Conservation (phyloP, 495 filamentous ascomycete genomes). For the Cercophora scortea region DNA sequence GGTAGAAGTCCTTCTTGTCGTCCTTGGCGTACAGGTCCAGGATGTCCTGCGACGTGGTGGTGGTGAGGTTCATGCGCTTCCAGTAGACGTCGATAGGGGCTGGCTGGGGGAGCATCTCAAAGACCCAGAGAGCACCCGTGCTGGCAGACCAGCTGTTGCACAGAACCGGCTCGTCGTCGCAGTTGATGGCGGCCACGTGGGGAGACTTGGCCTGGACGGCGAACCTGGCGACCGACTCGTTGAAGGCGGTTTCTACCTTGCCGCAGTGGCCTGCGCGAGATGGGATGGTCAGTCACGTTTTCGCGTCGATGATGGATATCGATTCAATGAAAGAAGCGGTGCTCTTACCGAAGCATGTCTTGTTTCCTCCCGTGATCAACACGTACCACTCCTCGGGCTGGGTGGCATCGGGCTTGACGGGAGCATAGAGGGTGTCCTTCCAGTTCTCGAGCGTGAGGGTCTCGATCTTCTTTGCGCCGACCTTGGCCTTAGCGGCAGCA, state of each 20-base stretch:
- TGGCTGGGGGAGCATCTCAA: constrained; percentile 48
- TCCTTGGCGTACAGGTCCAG: constrained; percentile 57
- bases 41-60: constrained; percentile 53
- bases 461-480: constrained; percentile 37
- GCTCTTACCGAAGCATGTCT: constrained; percentile 72
- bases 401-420: constrained; percentile 45
- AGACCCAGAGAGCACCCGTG: constrained; percentile 63
- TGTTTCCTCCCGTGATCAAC: constrained; percentile 75
- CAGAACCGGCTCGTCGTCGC: constrained; percentile 68
- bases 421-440: constrained; percentile 55
- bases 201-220: constrained; percentile 58
- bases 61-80: constrained; percentile 57
- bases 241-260: constrained; percentile 39
- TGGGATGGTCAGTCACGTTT: not conserved
- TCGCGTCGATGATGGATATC: not conserved
- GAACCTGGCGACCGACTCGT: constrained; percentile 61
- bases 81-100: constrained; percentile 55
- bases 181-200: constrained; percentile 66
- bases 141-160: constrained; percentile 76
- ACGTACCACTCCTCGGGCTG: constrained; percentile 72
- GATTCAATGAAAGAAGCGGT: not conserved
- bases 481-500: constrained; percentile 31
- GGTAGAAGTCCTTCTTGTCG: constrained; percentile 45
- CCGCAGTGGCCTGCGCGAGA: constrained; percentile 34
- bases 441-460: constrained; percentile 68